These are phyloP conservation scores for Lachnellula arida DNA, from an alignment of 2,329 filamentous ascomycete species.

Conservation along the genomic window DNA sequence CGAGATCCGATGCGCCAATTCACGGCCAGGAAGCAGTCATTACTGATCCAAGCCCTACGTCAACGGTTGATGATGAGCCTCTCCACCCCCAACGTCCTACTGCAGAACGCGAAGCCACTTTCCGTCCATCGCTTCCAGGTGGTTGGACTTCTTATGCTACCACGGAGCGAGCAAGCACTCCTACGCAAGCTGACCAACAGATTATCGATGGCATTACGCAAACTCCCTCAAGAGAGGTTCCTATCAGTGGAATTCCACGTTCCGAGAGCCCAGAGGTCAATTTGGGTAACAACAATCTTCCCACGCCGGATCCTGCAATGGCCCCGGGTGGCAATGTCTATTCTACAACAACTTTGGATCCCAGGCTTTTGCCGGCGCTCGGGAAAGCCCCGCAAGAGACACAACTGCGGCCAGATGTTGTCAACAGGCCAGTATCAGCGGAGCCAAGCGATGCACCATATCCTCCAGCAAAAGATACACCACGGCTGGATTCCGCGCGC, in stretches of 20 bases:
- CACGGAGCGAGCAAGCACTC: slow-evolving; percentile 16
- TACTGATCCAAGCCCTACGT: slow-evolving; percentile 26
- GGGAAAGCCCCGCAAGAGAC: slow-evolving; percentile 19
- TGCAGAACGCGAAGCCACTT: slow-evolving; percentile 25
- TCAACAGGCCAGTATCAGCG: slow-evolving; percentile 30
- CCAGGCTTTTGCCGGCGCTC: slow-evolving; percentile 19
- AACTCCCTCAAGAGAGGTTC: slow-evolving; percentile 4
- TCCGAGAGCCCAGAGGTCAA: neutral
- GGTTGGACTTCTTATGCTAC: slow-evolving; percentile 31
- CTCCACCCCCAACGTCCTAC: slow-evolving; percentile 17
- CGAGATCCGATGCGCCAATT: slow-evolving; percentile 36
- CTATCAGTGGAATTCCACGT: neutral
- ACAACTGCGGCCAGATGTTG: slow-evolving; percentile 21
- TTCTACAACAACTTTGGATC: slow-evolving; percentile 20
- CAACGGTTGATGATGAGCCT: slow-evolving; percentile 5
- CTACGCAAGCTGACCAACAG: slow-evolving; percentile 1
- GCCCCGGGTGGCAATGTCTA: slow-evolving; percentile 23
- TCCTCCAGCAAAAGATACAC: slow-evolving; percentile 42
- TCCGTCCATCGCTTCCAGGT: slow-evolving; percentile 29
- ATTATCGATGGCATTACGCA: neutral
- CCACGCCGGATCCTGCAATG: slow-evolving; percentile 21
- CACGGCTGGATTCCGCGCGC: neutral
- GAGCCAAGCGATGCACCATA: slow-evolving; percentile 39
- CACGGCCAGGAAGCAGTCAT: slow-evolving; percentile 42
- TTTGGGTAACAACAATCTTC: slow-evolving; percentile 9